Conservation (phyloP, 257 asterid genomes). For the Penstemon barbatus region DNA sequence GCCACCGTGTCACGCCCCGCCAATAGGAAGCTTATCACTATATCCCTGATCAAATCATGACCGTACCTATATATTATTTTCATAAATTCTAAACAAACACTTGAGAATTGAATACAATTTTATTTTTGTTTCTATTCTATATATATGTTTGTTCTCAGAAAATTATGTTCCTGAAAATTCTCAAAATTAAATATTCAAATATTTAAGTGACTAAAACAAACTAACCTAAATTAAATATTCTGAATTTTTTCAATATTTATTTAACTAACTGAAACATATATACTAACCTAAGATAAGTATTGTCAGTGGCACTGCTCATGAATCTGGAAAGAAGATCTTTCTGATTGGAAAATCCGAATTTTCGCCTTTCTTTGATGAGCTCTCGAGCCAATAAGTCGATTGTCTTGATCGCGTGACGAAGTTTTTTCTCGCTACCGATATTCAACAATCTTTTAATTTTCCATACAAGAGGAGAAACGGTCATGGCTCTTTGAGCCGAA, state of each 20-base stretch:
- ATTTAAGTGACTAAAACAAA: no score
- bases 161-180: no score
- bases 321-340: conserved; percentile 52
- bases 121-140: no score
- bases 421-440: conserved; percentile 44
- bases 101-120: no score
- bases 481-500: conserved; percentile 48
- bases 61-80: no score
- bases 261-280: no score
- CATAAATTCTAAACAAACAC: no score
- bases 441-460: conserved; percentile 38
- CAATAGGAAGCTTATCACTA: conserved; percentile 45
- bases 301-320: conserved; percentile 38
- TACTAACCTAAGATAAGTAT: conserved; percentile 22
- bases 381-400: conserved; percentile 37
- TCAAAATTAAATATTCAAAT: no score
- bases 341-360: conserved; percentile 30
- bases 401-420: conserved; percentile 30
- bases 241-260: no score
- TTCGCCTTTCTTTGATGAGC: conserved; percentile 36
- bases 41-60: conserved; percentile 26
- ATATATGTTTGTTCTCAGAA: no score
- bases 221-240: no score
- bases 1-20: conserved; percentile 67
- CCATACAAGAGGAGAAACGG: conserved; percentile 39